These are phyloP conservation scores for Porodaedalea pini DNA, from an alignment of 1,284 basidiomycete species.

Conservation along the genomic window DNA sequence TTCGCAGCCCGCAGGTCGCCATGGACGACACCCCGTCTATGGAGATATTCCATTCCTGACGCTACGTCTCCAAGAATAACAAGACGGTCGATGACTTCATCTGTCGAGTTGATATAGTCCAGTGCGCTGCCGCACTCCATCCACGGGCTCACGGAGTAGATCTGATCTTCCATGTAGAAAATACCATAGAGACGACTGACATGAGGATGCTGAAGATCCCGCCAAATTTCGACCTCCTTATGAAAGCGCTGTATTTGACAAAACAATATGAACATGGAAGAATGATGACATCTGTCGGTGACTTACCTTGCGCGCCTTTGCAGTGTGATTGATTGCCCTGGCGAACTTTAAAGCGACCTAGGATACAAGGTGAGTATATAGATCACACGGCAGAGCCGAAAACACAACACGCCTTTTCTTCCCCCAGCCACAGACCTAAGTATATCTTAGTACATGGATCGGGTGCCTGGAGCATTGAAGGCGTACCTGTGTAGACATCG, in stretches of 20 bases:
- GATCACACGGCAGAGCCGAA: too few relatives aligned
- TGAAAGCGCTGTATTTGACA: conserved; percentile 32
- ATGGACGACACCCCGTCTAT: conserved; percentile 39
- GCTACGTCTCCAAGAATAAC: conserved; percentile 37
- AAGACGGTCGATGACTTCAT: conserved; percentile 35
- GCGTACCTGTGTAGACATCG: conserved; percentile 38
- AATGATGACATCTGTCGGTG: neutral
- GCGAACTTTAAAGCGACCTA: conserved; percentile 36
- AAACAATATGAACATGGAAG: neutral
- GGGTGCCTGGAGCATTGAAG: neutral
- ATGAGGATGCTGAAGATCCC: conserved; percentile 38
- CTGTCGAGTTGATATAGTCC: conserved; percentile 30
- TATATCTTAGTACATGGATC: neutral
- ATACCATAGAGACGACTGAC: conserved; percentile 38
- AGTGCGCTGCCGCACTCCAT: conserved; percentile 40
- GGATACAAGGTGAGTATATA: neutral
- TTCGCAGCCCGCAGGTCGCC: conserved; percentile 46
- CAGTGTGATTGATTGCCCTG: conserved; percentile 31
- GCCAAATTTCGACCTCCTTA: conserved; percentile 43
- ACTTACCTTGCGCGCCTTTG: conserved; percentile 33
- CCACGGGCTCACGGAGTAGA: conserved; percentile 38
- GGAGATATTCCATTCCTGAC: conserved; percentile 41
- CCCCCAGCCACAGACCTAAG: conserved; percentile 39
- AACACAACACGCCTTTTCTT: conserved; percentile 25
- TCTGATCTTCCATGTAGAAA: conserved; percentile 18